These are phyloP conservation scores for Kodamaea plutei DNA, from an alignment of 1,139 yeast species.

Conservation along the genomic window DNA sequence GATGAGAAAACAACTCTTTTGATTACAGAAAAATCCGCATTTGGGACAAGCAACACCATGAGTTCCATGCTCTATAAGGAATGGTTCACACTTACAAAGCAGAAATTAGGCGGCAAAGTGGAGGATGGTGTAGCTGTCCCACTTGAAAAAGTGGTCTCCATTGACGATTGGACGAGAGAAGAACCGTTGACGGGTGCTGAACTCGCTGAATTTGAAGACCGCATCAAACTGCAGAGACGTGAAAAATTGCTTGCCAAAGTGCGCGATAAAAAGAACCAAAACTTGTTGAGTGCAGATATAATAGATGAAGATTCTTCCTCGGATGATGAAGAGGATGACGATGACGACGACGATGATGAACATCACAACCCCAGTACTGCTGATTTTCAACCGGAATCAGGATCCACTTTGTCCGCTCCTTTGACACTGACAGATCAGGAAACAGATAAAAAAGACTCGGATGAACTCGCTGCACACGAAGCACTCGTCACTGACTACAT, in stretches of 20 bases:
- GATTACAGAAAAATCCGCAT: slow-evolving; percentile 59
- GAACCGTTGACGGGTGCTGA: slow-evolving; percentile 50
- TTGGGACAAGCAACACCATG: slow-evolving; percentile 25
- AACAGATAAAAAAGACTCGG: background rate
- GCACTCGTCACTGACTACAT: slow-evolving; percentile 40
- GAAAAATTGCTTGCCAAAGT: slow-evolving; percentile 50
- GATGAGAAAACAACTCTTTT: slow-evolving; percentile 67
- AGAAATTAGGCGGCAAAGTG: slow-evolving; percentile 33
- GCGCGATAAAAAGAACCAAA: slow-evolving; percentile 52
- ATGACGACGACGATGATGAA: slow-evolving; percentile 7
- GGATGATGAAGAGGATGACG: slow-evolving; percentile 28
- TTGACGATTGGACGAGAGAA: slow-evolving; percentile 38
- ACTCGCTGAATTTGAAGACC: slow-evolving; percentile 43
- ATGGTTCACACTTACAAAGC: slow-evolving; percentile 50
- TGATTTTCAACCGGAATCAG: no score
- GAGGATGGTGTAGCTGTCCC: slow-evolving; percentile 62
- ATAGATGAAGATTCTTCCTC: slow-evolving; percentile 38
- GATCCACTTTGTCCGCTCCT: background rate
- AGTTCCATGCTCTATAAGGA: slow-evolving; percentile 42
- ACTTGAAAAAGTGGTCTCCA: slow-evolving; percentile 35
- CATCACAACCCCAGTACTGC: no score
- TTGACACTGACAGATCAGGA: slow-evolving; percentile 1
- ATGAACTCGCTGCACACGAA: slow-evolving; percentile 37
- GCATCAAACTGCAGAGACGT: slow-evolving; percentile 39
- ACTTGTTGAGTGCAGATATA: slow-evolving; percentile 45